Base-by-base conservation (phyloP, 2,329 filamentous ascomycete species). In the Pseudocercospora crystallina region DNA sequence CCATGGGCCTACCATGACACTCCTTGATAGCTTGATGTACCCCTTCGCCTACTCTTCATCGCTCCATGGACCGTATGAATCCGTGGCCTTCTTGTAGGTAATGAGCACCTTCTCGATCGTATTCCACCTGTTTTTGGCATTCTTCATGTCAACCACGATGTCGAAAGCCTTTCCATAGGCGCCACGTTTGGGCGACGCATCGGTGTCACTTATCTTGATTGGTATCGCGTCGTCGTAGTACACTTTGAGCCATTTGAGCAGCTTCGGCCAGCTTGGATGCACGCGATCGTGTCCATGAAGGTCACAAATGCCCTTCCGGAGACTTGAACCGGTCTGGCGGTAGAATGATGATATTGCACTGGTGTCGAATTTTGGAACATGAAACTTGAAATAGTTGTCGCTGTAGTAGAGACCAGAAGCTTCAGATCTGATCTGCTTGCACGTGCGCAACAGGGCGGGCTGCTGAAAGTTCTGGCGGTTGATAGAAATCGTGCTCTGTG, bases 381-480 rank as follows among this genome's bases (percentile, higher is more conserved):
- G 1, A n/a, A 42, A 42, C 9, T 11, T n/a, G 26, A 42, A 42
- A 2, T 8, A 4, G n/a, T 41, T 41, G 9, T 41, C 10, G 39
- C n/a, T 5, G 29, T 43, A 43, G 13, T 43, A 43, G n/a, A 33
- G 17, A 3, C 10, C 5, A 12, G 54, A 54, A 8, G 63, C 57
- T 54, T 69, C 67, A 29, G 53, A 53, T 40, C 63, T 48, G 36
- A 69, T 54, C 41, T 60, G 45, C 29, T 57, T 55, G 54, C 59
- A 63, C 12, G 57, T 57, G 17, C 60, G 53, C 20, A 69, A 61
- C 5, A 69, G 57, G 29, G 59, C 47, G 4, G 67, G 63, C 11
- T 58, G 47, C 40, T 12, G 13, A 12, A 30, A 43, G 12, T 9
- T 43, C 9, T 43, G 20, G 8, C 26, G 12, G 3, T 13, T 32